A percentile compares a stretch with the other conserved stretches of the same genome.
Conservation (phyloP, 805 yeast species). For the Starmerella stellata region DNA sequence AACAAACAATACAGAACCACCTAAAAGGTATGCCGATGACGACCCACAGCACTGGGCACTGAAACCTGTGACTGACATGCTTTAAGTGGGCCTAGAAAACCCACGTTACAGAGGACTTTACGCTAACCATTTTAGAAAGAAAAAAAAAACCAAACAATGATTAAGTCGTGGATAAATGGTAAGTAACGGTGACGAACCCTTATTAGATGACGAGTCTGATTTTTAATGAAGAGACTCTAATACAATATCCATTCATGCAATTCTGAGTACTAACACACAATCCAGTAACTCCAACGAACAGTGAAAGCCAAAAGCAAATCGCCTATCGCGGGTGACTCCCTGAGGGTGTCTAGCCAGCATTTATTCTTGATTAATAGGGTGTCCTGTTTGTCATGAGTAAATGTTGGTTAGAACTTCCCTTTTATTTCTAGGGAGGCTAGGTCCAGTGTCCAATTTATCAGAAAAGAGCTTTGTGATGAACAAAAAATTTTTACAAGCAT, state of each 20-base stretch:
- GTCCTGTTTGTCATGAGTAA: too few relatives aligned
- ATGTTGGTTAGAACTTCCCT: too few relatives aligned
- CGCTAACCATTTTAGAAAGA: constrained; percentile 13
- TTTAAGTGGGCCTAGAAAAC: constrained; percentile 97
- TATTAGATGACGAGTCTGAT: constrained; percentile 97
- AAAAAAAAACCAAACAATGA: too few relatives aligned
- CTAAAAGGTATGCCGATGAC: constrained; percentile 31
- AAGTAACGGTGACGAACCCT: constrained; percentile 30
- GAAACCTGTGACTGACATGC: constrained; percentile 86
- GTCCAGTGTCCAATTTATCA: too few relatives aligned
- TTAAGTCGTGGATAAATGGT: too few relatives aligned
- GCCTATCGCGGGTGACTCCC: too few relatives aligned
- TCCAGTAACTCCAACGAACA: too few relatives aligned
- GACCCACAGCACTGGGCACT: constrained; percentile 99
- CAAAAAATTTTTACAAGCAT: constrained; percentile 75
- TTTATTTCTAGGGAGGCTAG: too few relatives aligned
- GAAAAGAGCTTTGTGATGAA: constrained; percentile 50
- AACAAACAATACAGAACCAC: not conserved
- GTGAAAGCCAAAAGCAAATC: too few relatives aligned
- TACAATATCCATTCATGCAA: constrained; percentile 86
- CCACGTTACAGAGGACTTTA: constrained; percentile 56
- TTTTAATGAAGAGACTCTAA: constrained; percentile 74
- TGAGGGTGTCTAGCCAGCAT: too few relatives aligned
- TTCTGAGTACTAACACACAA: constrained; percentile 33
- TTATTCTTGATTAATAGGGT: too few relatives aligned